A percentile compares a stretch with the other conserved stretches of the same genome.
phyloP scores from a whole-genome alignment of 805 yeast species.

The Kuraishia cidri region DNA sequence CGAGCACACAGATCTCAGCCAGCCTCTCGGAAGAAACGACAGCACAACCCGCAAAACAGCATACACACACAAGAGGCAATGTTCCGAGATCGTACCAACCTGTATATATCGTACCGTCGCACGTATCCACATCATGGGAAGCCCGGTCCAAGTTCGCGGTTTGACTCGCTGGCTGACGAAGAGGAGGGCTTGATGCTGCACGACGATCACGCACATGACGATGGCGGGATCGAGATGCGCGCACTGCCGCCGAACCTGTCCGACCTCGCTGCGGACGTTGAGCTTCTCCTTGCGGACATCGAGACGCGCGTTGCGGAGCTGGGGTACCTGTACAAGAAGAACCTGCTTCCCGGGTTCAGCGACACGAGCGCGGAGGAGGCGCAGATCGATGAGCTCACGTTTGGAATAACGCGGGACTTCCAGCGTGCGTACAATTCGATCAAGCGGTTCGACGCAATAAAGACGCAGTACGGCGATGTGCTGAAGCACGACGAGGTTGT shows the following conservation, averaged over 20 bases:
- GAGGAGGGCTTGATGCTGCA: conserved; percentile 47
- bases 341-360: conserved; percentile 79
- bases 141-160: conserved; percentile 13
- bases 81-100: conserved; percentile 94
- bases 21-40: too few species aligned
- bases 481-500: conserved; percentile 39
- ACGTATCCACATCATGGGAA: conserved; percentile 67
- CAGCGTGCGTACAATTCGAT: conserved; percentile 74
- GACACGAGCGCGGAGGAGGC: conserved; percentile 73
- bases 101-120: conserved; percentile 79
- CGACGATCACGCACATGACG: conserved; percentile 14
- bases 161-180: conserved; percentile 36
- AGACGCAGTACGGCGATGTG: conserved; percentile 16
- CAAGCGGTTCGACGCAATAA: conserved; percentile 47
- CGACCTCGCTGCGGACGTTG: conserved; percentile 66
- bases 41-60: too few species aligned
- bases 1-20: too few species aligned
- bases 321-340: conserved; percentile 66
- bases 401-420: conserved; percentile 62
- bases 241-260: conserved; percentile 72
- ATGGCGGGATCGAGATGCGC: conserved; percentile 44
- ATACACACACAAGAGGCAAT: too few species aligned
- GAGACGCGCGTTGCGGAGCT: conserved; percentile 48
- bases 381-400: conserved; percentile 72
- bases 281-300: conserved; percentile 46